Percentiles rank a stretch among this genome's conserved stretches.
These are phyloP conservation scores for Amaranthus hypochondriacus DNA, from an alignment of 148 eudicot species.

Conservation along the genomic window DNA sequence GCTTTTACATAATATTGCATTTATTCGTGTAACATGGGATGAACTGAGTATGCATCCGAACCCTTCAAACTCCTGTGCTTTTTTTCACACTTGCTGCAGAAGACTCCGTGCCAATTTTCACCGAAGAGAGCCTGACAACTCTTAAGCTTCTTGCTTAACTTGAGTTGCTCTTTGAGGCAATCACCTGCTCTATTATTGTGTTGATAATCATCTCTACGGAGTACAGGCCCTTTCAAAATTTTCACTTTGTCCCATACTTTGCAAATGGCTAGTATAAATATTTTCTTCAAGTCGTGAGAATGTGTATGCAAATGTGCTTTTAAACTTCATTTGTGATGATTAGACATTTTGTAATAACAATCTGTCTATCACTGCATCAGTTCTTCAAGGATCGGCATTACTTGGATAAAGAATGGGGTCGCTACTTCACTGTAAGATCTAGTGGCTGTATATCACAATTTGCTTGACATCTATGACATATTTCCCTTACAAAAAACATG, in stretches of 20 bases:
- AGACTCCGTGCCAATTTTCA: no score
- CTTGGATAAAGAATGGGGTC: conserved; percentile 97
- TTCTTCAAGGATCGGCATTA: conserved; percentile 98
- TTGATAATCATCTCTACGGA: not conserved
- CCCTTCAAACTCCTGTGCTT: no score
- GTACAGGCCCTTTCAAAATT: not conserved
- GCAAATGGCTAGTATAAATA: not conserved
- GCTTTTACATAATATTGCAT: no score
- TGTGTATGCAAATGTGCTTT: not conserved
- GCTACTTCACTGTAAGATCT: conserved; percentile 70
- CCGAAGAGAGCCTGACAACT: no score
- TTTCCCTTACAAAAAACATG: not conserved
- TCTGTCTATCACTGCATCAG: conserved; percentile 37
- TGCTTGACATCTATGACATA: not conserved
- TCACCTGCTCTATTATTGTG: no score
- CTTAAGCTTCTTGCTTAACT: no score
- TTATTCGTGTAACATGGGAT: no score
- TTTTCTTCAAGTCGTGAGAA: not conserved
- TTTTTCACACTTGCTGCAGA: no score
- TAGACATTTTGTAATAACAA: conserved; percentile 1
- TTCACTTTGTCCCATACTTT: not conserved
- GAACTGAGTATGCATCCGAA: no score
- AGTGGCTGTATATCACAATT: not conserved
- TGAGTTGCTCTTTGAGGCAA: no score
- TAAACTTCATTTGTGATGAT: not conserved